phyloP scores from a whole-genome alignment of 768 basidiomycete genomes.

The Phlegmacium glaucopus region DNA sequence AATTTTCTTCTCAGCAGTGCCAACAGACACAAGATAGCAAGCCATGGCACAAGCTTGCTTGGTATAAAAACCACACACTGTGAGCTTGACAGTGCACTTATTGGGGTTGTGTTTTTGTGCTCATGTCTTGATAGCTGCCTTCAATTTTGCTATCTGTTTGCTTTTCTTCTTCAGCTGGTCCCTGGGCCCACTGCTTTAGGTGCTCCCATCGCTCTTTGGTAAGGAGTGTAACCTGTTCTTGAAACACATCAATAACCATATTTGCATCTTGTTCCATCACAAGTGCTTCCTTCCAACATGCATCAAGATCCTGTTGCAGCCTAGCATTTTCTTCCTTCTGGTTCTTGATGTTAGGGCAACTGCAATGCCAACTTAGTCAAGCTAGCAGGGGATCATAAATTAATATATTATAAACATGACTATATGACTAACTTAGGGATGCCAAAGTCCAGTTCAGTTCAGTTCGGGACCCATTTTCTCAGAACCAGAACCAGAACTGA shows the following conservation, averaged over 20 bases:
- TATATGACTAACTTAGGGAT: too few species aligned
- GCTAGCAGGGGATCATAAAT: too few species aligned
- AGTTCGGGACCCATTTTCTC: too few species aligned
- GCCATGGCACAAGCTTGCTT: conserved; percentile 13
- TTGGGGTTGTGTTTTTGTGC: not conserved
- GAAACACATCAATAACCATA: not conserved
- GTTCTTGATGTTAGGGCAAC: too few species aligned
- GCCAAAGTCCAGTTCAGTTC: too few species aligned
- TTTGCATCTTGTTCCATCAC: not conserved
- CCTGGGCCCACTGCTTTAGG: not conserved
- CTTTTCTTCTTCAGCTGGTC: not conserved
- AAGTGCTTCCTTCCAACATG: not conserved
- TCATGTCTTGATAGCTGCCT: not conserved
- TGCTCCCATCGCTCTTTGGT: not conserved
- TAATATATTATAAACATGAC: too few species aligned
- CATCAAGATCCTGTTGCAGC: not conserved
- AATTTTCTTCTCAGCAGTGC: conserved; percentile 13
- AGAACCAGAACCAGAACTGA: too few species aligned
- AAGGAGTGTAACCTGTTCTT: not conserved
- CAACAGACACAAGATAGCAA: conserved; percentile 8
- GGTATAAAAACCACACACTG: conserved; percentile 11
- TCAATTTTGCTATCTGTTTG: not conserved
- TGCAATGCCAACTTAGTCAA: too few species aligned
- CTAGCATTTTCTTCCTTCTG: not conserved
- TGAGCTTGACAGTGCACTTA: not conserved